A percentile compares a stretch with the other conserved stretches of the same genome.
phyloP scores from a whole-genome alignment of 169 alveolate genomes.

The Cryptosporidium ryanae region DNA sequence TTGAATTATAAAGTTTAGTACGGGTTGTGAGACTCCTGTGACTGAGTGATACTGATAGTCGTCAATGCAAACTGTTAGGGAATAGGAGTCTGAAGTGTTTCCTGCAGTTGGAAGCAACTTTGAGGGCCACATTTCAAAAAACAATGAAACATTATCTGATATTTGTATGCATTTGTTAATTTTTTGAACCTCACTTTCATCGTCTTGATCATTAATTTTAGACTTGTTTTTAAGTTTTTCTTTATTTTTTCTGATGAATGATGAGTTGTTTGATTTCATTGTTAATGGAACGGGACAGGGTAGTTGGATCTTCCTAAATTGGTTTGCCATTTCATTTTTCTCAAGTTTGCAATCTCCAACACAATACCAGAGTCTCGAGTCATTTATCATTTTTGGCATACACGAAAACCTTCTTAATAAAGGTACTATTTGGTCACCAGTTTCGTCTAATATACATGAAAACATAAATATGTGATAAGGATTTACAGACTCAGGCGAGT shows the following conservation, averaged over 20 bases:
- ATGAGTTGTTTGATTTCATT: constrained; percentile 42
- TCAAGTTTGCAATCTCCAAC: constrained; percentile 56
- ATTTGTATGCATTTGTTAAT: constrained; percentile 35
- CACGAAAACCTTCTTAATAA: constrained; percentile 42
- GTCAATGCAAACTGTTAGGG: constrained; percentile 30
- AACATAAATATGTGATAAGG: constrained; percentile 52
- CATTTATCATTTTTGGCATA: constrained; percentile 16
- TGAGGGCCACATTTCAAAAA: constrained; percentile 60
- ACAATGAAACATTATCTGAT: constrained; percentile 29
- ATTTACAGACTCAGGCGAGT: constrained; percentile 22
- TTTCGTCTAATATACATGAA: constrained; percentile 45
- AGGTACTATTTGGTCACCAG: constrained; percentile 16
- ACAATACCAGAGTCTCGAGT: constrained; percentile 53
- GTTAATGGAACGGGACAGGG: constrained; percentile 69
- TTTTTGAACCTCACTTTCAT: background rate
- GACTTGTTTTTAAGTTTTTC: background rate
- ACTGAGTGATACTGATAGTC: constrained; percentile 32
- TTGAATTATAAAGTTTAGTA: constrained; percentile 29
- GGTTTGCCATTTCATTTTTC: constrained; percentile 49
- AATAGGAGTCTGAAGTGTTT: constrained; percentile 38
- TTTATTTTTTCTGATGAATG: constrained; percentile 11
- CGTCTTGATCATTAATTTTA: constrained; percentile 1
- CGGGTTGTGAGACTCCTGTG: constrained; percentile 47
- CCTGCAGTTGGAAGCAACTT: constrained; percentile 37
- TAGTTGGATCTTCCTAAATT: constrained; percentile 16